Evolutionary conservation across 2,329 filamentous ascomycete species (phyloP).

Genomic region (Xylogone sp.): DNA sequence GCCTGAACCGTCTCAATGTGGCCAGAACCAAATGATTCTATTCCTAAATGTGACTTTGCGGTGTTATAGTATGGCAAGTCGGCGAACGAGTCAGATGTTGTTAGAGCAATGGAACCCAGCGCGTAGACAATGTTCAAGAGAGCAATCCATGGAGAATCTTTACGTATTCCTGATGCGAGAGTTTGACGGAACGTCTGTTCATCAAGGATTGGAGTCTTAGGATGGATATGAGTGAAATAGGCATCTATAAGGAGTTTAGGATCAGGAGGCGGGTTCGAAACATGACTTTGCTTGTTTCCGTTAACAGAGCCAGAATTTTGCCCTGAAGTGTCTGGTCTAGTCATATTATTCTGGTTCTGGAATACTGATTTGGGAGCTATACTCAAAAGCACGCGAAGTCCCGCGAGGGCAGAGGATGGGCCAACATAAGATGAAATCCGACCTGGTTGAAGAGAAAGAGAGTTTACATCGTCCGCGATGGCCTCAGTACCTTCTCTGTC

Average conservation of each 20-base stretch:
- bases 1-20: conserved; percentile 67
- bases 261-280: background rate
- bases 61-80: conserved; percentile 65
- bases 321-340: background rate
- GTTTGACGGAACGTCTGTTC: conserved; percentile 4
- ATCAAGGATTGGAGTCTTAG: conserved; percentile 7
- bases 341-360: background rate
- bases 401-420: background rate
- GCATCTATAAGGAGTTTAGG: background rate
- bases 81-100: conserved; percentile 32
- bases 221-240: conserved; percentile 7
- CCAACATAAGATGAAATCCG: background rate
- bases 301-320: background rate
- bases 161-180: background rate
- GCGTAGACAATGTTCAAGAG: conserved; percentile 9
- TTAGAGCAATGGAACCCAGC: conserved; percentile 2
- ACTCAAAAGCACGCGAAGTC: background rate
- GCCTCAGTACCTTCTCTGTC: background rate
- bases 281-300: too few relatives aligned
- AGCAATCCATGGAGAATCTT: conserved; percentile 8
- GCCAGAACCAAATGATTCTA: conserved; percentile 63
- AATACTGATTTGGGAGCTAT: background rate
- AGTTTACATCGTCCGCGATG: background rate
- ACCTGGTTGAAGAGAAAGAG: background rate
- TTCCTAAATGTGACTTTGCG: conserved; percentile 58